Conservation (phyloP, 129 eudicot genomes). For the Flaveria sonorensis region DNA sequence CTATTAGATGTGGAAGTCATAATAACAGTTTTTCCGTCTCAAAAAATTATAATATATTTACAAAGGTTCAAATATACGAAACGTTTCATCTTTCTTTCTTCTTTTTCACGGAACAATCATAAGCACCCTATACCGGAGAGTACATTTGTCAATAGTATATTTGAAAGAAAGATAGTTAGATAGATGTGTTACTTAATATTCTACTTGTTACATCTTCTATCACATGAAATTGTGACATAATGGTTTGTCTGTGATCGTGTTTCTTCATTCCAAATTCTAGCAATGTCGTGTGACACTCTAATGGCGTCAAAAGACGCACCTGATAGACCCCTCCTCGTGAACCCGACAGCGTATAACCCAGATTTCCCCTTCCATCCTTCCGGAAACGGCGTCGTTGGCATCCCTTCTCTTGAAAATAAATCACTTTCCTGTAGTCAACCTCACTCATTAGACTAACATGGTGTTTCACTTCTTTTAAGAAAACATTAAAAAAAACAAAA, state of each 20-base stretch:
- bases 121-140: constrained; percentile 48
- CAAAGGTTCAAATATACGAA: constrained; percentile 4
- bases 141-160: constrained; percentile 29
- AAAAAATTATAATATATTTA: background rate
- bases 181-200: background rate
- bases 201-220: constrained; percentile 50
- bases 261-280: constrained; percentile 76
- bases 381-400: constrained; percentile 63
- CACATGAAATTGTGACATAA: constrained; percentile 53
- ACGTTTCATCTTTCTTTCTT: constrained; percentile 74
- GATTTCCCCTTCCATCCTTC: constrained; percentile 89
- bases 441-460: background rate
- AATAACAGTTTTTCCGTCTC: background rate
- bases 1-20: background rate
- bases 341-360: constrained; percentile 93
- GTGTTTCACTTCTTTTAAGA: constrained; percentile 7
- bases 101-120: constrained; percentile 39
- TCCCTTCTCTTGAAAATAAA: constrained; percentile 70
- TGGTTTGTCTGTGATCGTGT: constrained; percentile 55
- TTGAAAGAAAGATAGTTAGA: background rate
- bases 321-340: constrained; percentile 77
- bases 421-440: constrained; percentile 59
- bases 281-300: constrained; percentile 81
- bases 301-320: constrained; percentile 89
- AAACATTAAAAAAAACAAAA: background rate